Evolutionary conservation across 148 eudicot genomes (phyloP).

Genomic region (Rhododendron ovatum): DNA sequence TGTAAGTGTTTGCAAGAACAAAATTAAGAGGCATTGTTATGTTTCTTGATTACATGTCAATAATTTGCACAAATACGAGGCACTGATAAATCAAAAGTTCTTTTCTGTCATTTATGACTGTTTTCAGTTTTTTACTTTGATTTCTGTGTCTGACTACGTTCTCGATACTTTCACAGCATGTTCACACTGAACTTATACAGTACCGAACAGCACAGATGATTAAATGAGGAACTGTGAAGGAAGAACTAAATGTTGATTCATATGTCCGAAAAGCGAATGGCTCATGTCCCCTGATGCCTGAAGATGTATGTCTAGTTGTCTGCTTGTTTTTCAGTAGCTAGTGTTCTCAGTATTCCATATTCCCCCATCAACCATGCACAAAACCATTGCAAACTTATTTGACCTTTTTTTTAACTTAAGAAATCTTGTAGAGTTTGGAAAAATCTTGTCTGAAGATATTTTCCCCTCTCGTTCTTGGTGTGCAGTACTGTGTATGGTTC

Average conservation of each 20-base stretch:
- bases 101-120: neutral
- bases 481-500: neutral
- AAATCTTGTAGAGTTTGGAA: neutral
- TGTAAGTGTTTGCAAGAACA: neutral
- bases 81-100: neutral
- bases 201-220: slow-evolving; percentile 76
- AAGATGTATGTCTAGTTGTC: slow-evolving; percentile 54
- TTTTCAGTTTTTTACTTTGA: neutral
- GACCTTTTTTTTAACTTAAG: too few species aligned
- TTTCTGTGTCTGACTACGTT: neutral
- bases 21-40: neutral
- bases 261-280: slow-evolving; percentile 62
- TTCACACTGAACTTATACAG: slow-evolving; percentile 90
- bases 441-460: neutral
- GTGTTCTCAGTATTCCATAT: neutral
- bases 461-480: neutral
- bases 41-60: neutral
- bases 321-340: neutral
- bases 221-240: slow-evolving; percentile 63
- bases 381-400: neutral
- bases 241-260: slow-evolving; percentile 68
- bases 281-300: slow-evolving; percentile 93
- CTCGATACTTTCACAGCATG: slow-evolving; percentile 47
- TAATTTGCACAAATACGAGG: neutral
- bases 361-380: neutral